Evolutionary conservation across 768 basidiomycete species (phyloP), one percentile per base, ranked within the genome.

Genomic region (Boletus coccyginus): DNA sequence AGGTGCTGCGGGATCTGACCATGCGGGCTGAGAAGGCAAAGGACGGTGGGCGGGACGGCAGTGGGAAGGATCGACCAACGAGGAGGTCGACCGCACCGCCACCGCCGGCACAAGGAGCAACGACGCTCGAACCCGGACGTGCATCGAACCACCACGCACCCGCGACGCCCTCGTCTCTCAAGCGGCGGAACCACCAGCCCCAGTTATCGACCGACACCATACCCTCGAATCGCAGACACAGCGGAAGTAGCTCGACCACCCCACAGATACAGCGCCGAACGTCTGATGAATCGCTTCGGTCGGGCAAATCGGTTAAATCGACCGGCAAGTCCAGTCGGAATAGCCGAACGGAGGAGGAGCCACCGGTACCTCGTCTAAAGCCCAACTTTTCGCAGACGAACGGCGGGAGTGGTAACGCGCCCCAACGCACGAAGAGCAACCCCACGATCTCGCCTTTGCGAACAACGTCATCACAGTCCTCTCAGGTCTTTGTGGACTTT

Each of bases 361-460:
- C 70, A 6, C 69, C 69, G 0, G 69, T 72, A 3, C 69, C 70
- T 24, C 70, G 69, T 21, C 60, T 68, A n/a, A 70, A 57, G 55
- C 68, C 61, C 61, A 64, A 55, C 58, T 71, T 64, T 55, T 50
- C 51, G 40, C 57, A 60, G 43, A 49, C 59, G 21, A 69, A 55
- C 24, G 62, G 59, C 13, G 46, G 24, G 16, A 59, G 35, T 31
- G 41, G 17, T 32, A 62, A 29, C 21, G 61, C 61, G 42, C 64
- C 65, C 24, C 55, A 77, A 11, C 77, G 81, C 35, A 76, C 73
- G 63, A 82, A 83, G 73, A 81, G 83, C 52, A 81, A 81, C 76
- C 80, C 81, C 1, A 61, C 77, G 11, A 65, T 70, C 35, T 54
- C 60, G 9, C 61, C 68, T 32, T 14, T 64, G 42, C 64, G 55